Percentiles rank a stretch among this genome's conserved stretches.
Conservation (phyloP, 495 filamentous ascomycete genomes). For the Aspergillus steynii region DNA sequence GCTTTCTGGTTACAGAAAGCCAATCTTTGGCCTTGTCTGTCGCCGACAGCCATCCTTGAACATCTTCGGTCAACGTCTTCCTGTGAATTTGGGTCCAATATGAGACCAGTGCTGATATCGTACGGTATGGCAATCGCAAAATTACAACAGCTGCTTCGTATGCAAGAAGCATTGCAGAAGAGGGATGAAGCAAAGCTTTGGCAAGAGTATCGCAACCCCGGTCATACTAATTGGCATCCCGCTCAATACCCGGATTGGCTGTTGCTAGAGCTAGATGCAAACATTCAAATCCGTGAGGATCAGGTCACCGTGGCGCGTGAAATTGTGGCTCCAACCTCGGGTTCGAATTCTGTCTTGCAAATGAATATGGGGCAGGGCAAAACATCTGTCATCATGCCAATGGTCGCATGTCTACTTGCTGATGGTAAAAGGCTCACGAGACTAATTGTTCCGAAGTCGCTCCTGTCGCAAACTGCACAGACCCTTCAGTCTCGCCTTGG, state of each 20-base stretch:
- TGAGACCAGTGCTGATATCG: conserved; percentile 17
- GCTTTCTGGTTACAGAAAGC: conserved; percentile 48
- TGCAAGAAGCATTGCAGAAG: conserved; percentile 36
- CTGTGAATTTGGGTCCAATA: conserved; percentile 27
- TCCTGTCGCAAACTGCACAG: conserved; percentile 60
- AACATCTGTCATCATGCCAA: conserved; percentile 68
- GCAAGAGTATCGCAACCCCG: conserved; percentile 52
- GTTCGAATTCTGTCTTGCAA: conserved; percentile 59
- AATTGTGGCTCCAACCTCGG: conserved; percentile 53
- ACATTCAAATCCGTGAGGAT: conserved; percentile 60
- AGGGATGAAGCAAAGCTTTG: conserved; percentile 35
- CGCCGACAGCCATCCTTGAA: conserved; percentile 50
- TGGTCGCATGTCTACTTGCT: conserved; percentile 57
- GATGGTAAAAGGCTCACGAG: conserved; percentile 52
- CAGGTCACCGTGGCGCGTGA: conserved; percentile 57
- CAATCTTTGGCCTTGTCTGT: conserved; percentile 54
- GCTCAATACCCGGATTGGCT: conserved; percentile 55
- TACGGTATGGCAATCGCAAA: conserved; percentile 39
- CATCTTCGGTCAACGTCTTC: conserved; percentile 45
- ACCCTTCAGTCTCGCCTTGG: conserved; percentile 59
- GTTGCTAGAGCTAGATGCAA: conserved; percentile 64
- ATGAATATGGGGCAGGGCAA: conserved; percentile 80
- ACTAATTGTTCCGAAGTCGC: conserved; percentile 63
- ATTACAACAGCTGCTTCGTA: conserved; percentile 40
- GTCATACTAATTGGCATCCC: conserved; percentile 54